Conservation (phyloP, 202 grass and related monocot species). For the Cymbopogon flexuosus region DNA sequence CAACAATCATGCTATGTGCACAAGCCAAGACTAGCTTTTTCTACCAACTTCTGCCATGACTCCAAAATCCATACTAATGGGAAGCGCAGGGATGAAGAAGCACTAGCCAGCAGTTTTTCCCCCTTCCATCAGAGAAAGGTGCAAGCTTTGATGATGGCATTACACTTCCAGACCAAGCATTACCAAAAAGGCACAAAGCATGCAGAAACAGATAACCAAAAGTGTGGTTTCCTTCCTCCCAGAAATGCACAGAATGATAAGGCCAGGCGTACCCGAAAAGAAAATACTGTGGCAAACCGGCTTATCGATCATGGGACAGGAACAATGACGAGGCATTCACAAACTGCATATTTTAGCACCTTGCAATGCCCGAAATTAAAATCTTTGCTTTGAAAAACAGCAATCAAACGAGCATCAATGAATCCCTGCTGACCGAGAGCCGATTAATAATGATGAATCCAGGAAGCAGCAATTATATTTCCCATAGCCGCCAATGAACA, state of each 20-base stretch:
- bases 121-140: not conserved
- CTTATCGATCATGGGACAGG: not conserved
- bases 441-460: not conserved
- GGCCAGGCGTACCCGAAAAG: conserved; percentile 13
- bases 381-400: not conserved
- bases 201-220: not conserved
- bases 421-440: not conserved
- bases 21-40: not conserved
- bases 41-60: not conserved
- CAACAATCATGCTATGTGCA: not conserved
- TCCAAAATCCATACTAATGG: not conserved
- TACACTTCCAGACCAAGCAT: not conserved
- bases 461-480: conserved; percentile 1
- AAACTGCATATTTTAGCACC: not conserved
- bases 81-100: not conserved
- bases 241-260: conserved; percentile 4
- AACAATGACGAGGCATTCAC: not conserved
- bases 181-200: not conserved
- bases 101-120: not conserved
- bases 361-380: not conserved
- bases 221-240: not conserved
- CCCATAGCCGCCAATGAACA: not conserved
- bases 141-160: not conserved
- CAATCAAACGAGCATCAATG: not conserved
- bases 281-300: not conserved